Evolutionary conservation across 148 eudicot genomes (phyloP).

Genomic region (Diospyros kaki): DNA sequence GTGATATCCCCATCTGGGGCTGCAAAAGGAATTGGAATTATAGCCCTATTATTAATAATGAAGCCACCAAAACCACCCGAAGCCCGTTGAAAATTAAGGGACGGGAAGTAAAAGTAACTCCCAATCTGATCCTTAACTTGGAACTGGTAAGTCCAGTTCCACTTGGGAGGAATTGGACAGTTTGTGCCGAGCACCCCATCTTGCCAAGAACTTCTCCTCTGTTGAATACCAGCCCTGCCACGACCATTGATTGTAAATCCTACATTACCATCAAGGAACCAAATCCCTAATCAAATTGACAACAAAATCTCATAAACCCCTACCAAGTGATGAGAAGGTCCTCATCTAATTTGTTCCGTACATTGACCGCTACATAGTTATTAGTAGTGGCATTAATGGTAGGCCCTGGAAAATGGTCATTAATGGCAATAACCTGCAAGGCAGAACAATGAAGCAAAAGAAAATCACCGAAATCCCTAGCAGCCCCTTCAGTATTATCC

Average conservation of each 20-base stretch:
- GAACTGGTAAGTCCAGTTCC: constrained; percentile 96
- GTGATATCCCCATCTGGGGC: constrained; percentile 67
- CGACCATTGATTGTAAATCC: constrained; percentile 2
- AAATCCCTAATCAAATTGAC: background rate
- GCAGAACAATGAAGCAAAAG: constrained; percentile 12
- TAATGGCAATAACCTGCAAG: constrained; percentile 93
- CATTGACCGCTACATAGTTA: constrained; percentile 82
- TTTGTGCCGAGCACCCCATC: constrained; percentile 93
- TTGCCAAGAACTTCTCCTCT: constrained; percentile 80
- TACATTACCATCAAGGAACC: background rate
- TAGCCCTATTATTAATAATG: constrained; percentile 48
- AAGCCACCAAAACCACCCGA: constrained; percentile 83
- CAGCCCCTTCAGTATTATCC: background rate
- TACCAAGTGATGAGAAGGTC: constrained; percentile 83
- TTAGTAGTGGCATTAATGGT: constrained; percentile 81
- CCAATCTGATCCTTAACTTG: constrained; percentile 99
- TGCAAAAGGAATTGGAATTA: constrained; percentile 84
- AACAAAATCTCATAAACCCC: background rate
- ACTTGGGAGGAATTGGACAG: constrained; percentile 95
- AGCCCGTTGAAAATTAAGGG: constrained; percentile 83
- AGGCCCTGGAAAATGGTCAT: constrained; percentile 89
- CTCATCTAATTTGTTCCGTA: constrained; percentile 85
- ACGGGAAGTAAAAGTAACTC: constrained; percentile 93
- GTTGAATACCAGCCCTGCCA: constrained; percentile 77
- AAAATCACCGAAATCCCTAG: constrained; percentile 4